Conservation (phyloP, 2,329 filamentous ascomycete genomes). For the Aspergillus brasiliensis region DNA sequence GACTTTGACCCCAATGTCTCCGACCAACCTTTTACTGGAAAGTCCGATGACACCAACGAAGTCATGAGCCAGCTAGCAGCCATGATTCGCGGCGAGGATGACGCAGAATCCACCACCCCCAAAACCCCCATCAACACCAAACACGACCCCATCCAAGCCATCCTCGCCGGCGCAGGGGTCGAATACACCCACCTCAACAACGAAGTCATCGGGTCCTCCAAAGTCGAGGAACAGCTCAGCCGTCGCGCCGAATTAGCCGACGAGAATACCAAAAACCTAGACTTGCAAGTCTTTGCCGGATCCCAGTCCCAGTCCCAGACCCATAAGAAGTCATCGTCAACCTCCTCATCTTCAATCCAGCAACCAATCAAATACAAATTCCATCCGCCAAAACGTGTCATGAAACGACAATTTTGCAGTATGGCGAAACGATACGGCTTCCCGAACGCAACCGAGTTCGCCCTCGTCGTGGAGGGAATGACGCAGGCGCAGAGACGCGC, state of each 20-base stretch:
- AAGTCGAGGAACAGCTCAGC: conserved; percentile 82
- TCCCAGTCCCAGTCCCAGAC: conserved; percentile 19
- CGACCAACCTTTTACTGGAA: conserved; percentile 24
- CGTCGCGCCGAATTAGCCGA: conserved; percentile 64
- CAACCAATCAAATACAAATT: conserved; percentile 61
- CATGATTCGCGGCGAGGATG: conserved; percentile 53
- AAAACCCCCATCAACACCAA: conserved; percentile 40
- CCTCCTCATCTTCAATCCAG: conserved; percentile 25
- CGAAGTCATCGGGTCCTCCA: conserved; percentile 90
- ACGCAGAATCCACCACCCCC: conserved; percentile 24
- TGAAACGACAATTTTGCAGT: conserved; percentile 81
- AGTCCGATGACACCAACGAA: conserved; percentile 51
- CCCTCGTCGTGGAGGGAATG: conserved; percentile 86
- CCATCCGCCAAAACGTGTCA: conserved; percentile 73
- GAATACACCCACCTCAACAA: conserved; percentile 96
- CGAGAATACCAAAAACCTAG: conserved; percentile 30
- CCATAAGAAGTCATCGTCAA: neutral
- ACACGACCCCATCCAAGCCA: conserved; percentile 80
- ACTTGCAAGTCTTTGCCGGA: conserved; percentile 37
- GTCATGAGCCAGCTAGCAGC: conserved; percentile 74
- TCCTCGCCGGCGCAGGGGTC: conserved; percentile 83
- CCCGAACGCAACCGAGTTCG: conserved; percentile 76
- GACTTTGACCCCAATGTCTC: conserved; percentile 58
- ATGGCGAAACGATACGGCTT: conserved; percentile 84
- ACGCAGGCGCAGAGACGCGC: conserved; percentile 78